These are phyloP conservation scores for Syzygium oleosum DNA, from an alignment of 345 rosid species.

Conservation along the genomic window DNA sequence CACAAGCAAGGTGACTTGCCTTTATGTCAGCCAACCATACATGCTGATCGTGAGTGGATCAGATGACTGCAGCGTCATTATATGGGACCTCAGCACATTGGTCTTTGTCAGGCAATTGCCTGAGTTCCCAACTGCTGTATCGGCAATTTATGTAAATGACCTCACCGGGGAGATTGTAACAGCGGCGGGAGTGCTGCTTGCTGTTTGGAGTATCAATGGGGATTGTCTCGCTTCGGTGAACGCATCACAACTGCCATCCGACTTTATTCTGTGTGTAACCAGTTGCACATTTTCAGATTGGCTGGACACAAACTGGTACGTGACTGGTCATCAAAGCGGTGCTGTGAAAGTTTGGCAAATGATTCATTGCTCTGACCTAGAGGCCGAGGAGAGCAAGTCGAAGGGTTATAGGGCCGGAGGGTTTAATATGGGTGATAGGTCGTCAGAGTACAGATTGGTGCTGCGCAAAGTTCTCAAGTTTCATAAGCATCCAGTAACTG, in stretches of 20 bases:
- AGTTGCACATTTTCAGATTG: slow-evolving; percentile 85
- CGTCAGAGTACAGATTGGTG: slow-evolving; percentile 74
- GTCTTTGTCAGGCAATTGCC: slow-evolving; percentile 86
- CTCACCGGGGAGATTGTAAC: slow-evolving; percentile 92
- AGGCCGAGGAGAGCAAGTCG: slow-evolving; percentile 34
- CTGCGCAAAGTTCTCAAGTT: slow-evolving; percentile 78
- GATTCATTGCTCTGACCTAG: slow-evolving; percentile 62
- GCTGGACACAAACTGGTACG: slow-evolving; percentile 89
- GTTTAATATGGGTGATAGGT: slow-evolving; percentile 48
- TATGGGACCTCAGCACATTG: slow-evolving; percentile 95
- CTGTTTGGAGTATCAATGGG: slow-evolving; percentile 97
- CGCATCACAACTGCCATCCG: slow-evolving; percentile 94
- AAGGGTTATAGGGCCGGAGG: slow-evolving; percentile 41
- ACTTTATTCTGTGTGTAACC: slow-evolving; percentile 80
- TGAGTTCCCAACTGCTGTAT: slow-evolving; percentile 72
- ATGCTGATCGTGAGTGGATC: slow-evolving; percentile 95
- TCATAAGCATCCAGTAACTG: slow-evolving; percentile 85
- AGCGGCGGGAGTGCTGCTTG: slow-evolving; percentile 91
- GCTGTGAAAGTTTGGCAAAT: slow-evolving; percentile 96
- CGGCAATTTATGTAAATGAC: slow-evolving; percentile 88
- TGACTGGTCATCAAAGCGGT: slow-evolving; percentile 99
- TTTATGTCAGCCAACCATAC: slow-evolving; percentile 94
- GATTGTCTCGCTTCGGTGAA: slow-evolving; percentile 90
- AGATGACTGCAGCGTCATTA: slow-evolving; percentile 85
- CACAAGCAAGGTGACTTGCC: slow-evolving; percentile 75